Conservation (phyloP, 495 filamentous ascomycete genomes). For the Darksidea phi region DNA sequence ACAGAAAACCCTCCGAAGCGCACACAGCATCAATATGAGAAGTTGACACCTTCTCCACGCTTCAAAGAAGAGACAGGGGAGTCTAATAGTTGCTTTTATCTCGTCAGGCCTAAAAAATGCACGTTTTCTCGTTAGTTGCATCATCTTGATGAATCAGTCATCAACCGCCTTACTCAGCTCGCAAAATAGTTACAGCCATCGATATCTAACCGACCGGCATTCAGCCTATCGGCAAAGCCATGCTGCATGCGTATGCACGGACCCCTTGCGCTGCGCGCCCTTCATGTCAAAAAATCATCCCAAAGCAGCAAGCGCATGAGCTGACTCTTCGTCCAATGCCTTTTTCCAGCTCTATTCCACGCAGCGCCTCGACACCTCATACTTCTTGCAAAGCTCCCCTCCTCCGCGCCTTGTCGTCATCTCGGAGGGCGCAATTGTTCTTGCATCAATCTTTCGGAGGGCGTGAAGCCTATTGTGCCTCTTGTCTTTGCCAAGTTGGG, state of each 20-base stretch:
- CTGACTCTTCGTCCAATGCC: too few species aligned
- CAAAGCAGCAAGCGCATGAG: background rate
- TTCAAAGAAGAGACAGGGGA: too few species aligned
- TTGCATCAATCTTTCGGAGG: background rate
- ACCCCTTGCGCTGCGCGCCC: background rate
- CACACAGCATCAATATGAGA: too few species aligned
- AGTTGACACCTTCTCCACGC: too few species aligned
- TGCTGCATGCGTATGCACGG: background rate
- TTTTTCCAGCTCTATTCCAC: too few species aligned
- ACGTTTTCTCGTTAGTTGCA: too few species aligned
- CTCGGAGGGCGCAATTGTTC: conserved; percentile 13
- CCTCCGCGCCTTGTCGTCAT: conserved; percentile 2
- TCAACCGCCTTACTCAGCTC: too few species aligned
- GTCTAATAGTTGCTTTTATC: too few species aligned
- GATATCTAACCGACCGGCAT: background rate
- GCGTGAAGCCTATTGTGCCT: background rate
- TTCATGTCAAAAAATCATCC: background rate
- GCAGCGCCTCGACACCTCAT: background rate
- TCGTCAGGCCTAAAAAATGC: too few species aligned
- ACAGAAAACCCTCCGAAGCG: too few species aligned
- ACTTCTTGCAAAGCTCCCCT: conserved; percentile 7
- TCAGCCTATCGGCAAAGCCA: background rate
- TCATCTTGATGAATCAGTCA: too few species aligned
- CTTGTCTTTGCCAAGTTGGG: background rate
- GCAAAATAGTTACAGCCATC: too few species aligned